Base-by-base conservation (phyloP, 176 grass and related monocot species). In the Oryza punctata region DNA sequence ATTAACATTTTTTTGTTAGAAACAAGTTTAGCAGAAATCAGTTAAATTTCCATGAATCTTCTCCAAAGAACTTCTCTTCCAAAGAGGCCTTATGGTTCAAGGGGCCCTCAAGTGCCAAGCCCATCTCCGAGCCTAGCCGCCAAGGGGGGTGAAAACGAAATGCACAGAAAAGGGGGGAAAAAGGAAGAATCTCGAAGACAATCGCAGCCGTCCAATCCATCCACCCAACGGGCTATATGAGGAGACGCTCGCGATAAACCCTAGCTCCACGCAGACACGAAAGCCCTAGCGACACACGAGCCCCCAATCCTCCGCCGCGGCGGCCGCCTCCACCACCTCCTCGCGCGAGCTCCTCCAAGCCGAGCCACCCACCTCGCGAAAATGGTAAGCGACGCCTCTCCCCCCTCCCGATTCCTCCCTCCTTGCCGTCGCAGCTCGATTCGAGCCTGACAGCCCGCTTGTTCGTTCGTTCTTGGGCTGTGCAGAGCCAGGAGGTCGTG, bases 401-500 rank as follows among this genome's bases (percentile, higher is more conserved):
- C 8, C 43, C 5, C 2, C 73, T 44, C 19, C 24, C 33, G 13
- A 40, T 79, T 27, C 26, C 59, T 10, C 35, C 35, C 35, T n/a
- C 75, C 5, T 60, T 9, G 69, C 52, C 52, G 69, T 29, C 27
- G 57, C 27, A 41, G 41, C 16, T 74, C 69, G 81, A 73, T 32
- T 44, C 57, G 59, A 73, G 67, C 19, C 61, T 88, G 14, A 63
- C 27, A 19, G 45, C 15, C 15, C 46, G 70, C 18, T 13, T 49
- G 33, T 24, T 37, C 73, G 45, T 73, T 57, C 8, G 30, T 3
- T 32, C 30, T 0, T 64, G 66, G 23, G 35, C 16, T 7, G 59
- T 82, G 75, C 69, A 93, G 94, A 93, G 90, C 25, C 94, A 87
- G 63, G 93, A 94, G 68, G 84, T 52, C n/a, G 94, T 96, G 67